phyloP scores from a whole-genome alignment of 2,329 filamentous ascomycete genomes.

The Aureobasidium sp. region DNA sequence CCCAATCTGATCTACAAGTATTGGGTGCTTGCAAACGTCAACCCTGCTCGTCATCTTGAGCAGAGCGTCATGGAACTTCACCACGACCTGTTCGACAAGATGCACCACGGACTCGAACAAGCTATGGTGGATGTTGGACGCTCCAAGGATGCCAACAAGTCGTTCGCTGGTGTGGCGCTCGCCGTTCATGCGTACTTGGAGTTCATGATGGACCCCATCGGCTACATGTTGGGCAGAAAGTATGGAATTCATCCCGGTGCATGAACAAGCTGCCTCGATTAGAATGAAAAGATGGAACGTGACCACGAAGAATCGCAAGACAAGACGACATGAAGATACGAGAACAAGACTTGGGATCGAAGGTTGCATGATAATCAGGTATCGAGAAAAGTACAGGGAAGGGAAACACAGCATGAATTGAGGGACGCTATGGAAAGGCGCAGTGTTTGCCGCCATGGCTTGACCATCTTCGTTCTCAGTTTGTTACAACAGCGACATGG shows the following conservation, averaged over 20 bases:
- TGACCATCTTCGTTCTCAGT: background rate
- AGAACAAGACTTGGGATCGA: background rate
- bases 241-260: background rate
- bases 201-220: background rate
- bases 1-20: background rate
- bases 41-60: background rate
- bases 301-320: background rate
- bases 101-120: background rate
- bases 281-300: background rate
- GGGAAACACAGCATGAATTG: background rate
- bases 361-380: background rate
- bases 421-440: background rate
- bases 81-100: background rate
- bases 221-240: background rate
- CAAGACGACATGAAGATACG: background rate
- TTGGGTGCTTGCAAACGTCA: background rate
- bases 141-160: background rate
- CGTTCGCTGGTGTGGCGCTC: background rate
- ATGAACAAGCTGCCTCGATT: no score
- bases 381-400: background rate
- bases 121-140: conserved; percentile 2
- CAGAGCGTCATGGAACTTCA: background rate
- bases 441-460: background rate
- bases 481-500: background rate
- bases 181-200: background rate